phyloP scores from a whole-genome alignment of 192 early-diverging fungal species.

The Linnemannia elongata region DNA sequence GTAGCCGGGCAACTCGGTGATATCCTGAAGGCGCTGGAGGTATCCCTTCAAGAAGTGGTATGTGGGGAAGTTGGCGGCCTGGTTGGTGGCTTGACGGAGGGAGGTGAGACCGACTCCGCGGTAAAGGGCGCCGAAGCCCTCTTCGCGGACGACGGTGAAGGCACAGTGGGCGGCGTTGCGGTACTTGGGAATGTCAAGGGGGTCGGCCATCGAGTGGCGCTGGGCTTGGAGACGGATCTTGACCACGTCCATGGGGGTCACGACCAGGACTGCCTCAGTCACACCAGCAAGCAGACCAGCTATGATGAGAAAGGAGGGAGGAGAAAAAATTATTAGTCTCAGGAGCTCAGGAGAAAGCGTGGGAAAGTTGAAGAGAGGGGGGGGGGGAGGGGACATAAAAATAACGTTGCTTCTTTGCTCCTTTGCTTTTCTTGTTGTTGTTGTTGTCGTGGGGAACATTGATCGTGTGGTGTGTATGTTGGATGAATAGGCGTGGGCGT shows the following conservation, averaged over 20 bases:
- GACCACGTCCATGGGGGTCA: slow-evolving; percentile 99
- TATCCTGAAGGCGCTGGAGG: slow-evolving; percentile 75
- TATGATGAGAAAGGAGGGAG: slow-evolving; percentile 19
- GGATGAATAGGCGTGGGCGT: not conserved
- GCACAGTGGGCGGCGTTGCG: slow-evolving; percentile 93
- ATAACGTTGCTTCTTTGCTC: not conserved
- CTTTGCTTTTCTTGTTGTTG: not conserved
- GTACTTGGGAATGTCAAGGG: slow-evolving; percentile 96
- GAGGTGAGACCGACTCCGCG: slow-evolving; percentile 96
- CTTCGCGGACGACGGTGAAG: slow-evolving; percentile 92
- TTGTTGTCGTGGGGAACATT: not conserved
- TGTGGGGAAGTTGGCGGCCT: slow-evolving; percentile 98
- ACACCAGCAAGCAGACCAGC: slow-evolving; percentile 93
- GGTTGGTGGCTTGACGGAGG: slow-evolving; percentile 96
- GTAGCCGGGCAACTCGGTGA: slow-evolving; percentile 84
- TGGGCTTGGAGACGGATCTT: slow-evolving; percentile 99
- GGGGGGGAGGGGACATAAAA: slow-evolving; percentile 46
- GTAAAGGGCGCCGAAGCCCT: slow-evolving; percentile 89
- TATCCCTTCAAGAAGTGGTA: slow-evolving; percentile 93
- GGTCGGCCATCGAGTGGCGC: slow-evolving; percentile 95
- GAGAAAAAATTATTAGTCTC: slow-evolving; percentile 9
- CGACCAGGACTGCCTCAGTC: slow-evolving; percentile 94
- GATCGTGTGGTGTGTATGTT: not conserved
- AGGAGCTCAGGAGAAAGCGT: not conserved
- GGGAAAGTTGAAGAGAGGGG: not conserved